These are phyloP conservation scores for Lomentospora prolificans DNA, from an alignment of 2,329 filamentous ascomycete species.

Conservation along the genomic window DNA sequence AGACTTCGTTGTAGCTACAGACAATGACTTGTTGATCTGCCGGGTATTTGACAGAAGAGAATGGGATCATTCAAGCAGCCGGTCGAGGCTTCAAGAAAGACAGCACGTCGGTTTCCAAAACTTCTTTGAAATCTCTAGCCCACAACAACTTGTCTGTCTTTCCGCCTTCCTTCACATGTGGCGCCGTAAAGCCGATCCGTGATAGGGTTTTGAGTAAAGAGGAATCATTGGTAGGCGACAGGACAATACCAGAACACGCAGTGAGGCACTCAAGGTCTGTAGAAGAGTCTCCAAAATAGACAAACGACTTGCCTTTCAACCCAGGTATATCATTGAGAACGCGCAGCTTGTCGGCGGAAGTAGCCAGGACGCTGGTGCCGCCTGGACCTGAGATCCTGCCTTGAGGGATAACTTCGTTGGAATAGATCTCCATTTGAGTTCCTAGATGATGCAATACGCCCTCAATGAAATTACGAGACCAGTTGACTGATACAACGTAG, in stretches of 20 bases:
- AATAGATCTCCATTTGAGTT: constrained; percentile 21
- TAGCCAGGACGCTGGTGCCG: constrained; percentile 19
- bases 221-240: constrained; percentile 16
- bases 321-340: constrained; percentile 22
- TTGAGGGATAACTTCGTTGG: constrained; percentile 31
- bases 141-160: constrained; percentile 21
- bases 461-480: constrained; percentile 37
- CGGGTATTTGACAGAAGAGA: too few relatives aligned
- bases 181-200: constrained; percentile 27
- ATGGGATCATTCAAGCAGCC: neutral
- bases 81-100: neutral
- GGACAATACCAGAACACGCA: constrained; percentile 32
- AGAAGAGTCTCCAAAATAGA: constrained; percentile 50
- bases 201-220: constrained; percentile 25
- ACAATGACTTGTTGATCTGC: too few relatives aligned
- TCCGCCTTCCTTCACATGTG: constrained; percentile 21
- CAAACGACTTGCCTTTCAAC: constrained; percentile 13
- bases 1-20: too few relatives aligned
- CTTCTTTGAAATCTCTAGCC: constrained; percentile 34
- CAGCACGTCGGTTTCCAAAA: constrained; percentile 15
- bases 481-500: constrained; percentile 41
- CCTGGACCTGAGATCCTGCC: constrained; percentile 33
- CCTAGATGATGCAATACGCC: constrained; percentile 27
- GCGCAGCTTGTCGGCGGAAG: constrained; percentile 35
- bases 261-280: constrained; percentile 47